These are phyloP conservation scores for Metrosideros polymorpha DNA, from an alignment of 441 rosid genomes.

Conservation along the genomic window DNA sequence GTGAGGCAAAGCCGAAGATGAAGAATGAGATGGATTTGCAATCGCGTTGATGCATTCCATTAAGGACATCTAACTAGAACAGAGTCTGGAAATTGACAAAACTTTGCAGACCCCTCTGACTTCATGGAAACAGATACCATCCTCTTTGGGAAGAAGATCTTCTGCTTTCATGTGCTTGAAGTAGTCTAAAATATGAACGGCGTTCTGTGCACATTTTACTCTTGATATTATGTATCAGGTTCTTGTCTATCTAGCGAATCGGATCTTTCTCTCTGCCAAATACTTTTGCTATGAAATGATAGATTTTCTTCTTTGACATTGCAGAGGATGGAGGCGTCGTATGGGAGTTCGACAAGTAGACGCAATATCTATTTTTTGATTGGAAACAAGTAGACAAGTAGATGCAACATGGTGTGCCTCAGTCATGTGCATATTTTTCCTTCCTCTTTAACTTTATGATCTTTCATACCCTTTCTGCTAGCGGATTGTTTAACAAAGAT, in stretches of 20 bases:
- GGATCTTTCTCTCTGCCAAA: background rate
- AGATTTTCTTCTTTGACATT: background rate
- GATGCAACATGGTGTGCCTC: background rate
- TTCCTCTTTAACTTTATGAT: too few species aligned
- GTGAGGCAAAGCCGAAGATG: background rate
- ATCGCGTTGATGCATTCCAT: background rate
- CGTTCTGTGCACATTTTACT: background rate
- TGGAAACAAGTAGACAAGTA: background rate
- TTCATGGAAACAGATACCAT: background rate
- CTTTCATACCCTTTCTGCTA: too few species aligned
- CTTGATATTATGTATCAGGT: background rate
- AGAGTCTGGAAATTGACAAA: background rate
- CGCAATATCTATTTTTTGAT: background rate
- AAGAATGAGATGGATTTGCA: background rate
- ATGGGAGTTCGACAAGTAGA: constrained; percentile 4
- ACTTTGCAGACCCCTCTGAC: background rate
- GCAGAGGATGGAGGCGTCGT: constrained; percentile 10
- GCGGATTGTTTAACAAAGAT: too few species aligned
- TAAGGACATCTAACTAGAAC: background rate
- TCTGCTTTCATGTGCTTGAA: background rate
- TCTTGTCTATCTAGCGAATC: background rate
- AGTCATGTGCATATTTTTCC: too few species aligned
- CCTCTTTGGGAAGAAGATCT: background rate
- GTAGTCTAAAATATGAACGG: background rate
- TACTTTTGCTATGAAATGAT: background rate